Conservation (phyloP, 2,329 filamentous ascomycete species). For the Ophiosphaerella korrae region DNA sequence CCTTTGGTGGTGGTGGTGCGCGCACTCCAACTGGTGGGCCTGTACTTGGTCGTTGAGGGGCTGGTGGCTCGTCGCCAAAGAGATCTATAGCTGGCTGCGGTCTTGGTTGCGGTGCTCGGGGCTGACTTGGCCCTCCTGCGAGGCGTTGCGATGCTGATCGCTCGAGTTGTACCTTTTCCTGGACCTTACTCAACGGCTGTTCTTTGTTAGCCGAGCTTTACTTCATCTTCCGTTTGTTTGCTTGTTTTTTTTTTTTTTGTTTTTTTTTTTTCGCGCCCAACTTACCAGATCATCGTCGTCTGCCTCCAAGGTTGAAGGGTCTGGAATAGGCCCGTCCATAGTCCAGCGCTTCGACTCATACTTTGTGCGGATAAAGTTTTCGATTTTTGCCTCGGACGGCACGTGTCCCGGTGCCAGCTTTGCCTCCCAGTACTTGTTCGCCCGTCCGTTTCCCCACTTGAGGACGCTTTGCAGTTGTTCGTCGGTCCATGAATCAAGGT, state of each 20-base stretch:
- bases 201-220: constrained; percentile 11
- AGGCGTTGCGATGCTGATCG: constrained; percentile 61
- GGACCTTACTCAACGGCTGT: constrained; percentile 68
- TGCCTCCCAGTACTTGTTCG: constrained; percentile 98
- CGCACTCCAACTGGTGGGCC: constrained; percentile 63
- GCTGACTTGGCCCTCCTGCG: constrained; percentile 38
- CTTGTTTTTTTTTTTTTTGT: no score
- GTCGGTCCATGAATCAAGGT: constrained; percentile 97
- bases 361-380: constrained; percentile 99
- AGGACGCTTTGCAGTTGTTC: constrained; percentile 94
- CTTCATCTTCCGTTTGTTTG: constrained; percentile 25
- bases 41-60: constrained; percentile 71
- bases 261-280: constrained; percentile 55
- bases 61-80: constrained; percentile 76
- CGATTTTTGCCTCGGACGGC: constrained; percentile 95
- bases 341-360: constrained; percentile 99
- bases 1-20: constrained; percentile 66
- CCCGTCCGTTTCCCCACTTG: constrained; percentile 93
- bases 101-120: constrained; percentile 40
- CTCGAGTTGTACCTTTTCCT: constrained; percentile 72
- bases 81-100: constrained; percentile 66
- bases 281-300: constrained; percentile 79
- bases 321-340: constrained; percentile 96
- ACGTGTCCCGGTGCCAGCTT: constrained; percentile 90
- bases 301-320: constrained; percentile 83